phyloP scores from a whole-genome alignment of 2,329 filamentous ascomycete species.

The Atkinsonella texensis region DNA sequence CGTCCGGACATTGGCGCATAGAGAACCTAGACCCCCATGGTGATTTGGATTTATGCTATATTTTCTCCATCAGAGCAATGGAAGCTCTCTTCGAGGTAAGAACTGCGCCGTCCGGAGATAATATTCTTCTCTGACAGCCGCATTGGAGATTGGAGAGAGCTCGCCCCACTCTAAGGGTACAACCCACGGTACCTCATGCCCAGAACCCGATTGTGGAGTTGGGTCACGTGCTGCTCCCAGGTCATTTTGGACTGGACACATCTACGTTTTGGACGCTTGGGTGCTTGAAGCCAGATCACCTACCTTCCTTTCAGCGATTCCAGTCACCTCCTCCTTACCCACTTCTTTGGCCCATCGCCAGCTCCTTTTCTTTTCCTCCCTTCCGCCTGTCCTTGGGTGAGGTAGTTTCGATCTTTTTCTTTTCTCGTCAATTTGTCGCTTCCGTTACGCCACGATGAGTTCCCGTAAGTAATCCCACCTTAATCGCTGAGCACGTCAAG shows the following conservation, averaged over 20 bases:
- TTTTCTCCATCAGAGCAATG: not conserved
- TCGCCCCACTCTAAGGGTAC: not conserved
- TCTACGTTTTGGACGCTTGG: constrained; percentile 19
- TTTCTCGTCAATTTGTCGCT: constrained; percentile 13
- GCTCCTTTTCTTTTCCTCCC: constrained; percentile 24
- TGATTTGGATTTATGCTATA: not conserved
- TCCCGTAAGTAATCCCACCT: constrained; percentile 34
- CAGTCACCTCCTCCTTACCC: constrained; percentile 17
- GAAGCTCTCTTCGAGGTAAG: no score
- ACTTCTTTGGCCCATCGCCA: constrained; percentile 24
- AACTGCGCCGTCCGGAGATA: no score
- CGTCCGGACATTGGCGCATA: constrained; percentile 16
- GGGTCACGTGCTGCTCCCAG: constrained; percentile 23
- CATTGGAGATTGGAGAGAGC: not conserved
- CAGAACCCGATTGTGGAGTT: constrained; percentile 1
- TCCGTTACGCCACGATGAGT: constrained; percentile 37
- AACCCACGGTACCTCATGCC: not conserved
- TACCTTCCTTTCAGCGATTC: constrained; percentile 23
- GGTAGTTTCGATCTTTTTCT: constrained; percentile 26
- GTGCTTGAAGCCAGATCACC: constrained; percentile 31
- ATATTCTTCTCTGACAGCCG: not conserved
- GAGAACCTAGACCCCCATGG: not conserved
- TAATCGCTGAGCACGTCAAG: constrained; percentile 8
- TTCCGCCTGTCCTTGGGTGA: constrained; percentile 26
- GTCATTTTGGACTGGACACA: constrained; percentile 30